Conservation (phyloP, 345 rosid species). For the Trapa bicornis region DNA sequence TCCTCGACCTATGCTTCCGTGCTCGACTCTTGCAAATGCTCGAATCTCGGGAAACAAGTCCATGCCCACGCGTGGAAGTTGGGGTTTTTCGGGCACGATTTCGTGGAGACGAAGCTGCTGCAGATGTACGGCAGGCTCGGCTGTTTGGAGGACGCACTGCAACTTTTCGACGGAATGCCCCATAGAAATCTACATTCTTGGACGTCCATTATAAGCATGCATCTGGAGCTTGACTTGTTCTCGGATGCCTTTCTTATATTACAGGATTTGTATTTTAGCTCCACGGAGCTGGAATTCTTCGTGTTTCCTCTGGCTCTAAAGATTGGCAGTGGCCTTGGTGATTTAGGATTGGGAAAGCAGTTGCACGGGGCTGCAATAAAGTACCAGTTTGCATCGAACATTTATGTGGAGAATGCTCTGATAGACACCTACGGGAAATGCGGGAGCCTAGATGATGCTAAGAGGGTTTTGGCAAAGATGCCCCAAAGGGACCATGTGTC, state of each 20-base stretch:
- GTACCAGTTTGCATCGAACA: slow-evolving; percentile 18
- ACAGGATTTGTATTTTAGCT: slow-evolving; percentile 18
- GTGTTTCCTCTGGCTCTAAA: slow-evolving; percentile 34
- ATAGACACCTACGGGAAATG: slow-evolving; percentile 48
- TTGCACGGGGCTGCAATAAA: slow-evolving; percentile 33
- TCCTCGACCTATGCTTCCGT: slow-evolving; percentile 31
- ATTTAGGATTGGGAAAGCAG: slow-evolving; percentile 28
- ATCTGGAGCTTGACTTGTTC: slow-evolving; percentile 26
- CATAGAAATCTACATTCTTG: slow-evolving; percentile 35
- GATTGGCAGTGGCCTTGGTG: slow-evolving; percentile 32
- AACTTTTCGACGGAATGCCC: slow-evolving; percentile 35
- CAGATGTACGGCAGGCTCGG: slow-evolving; percentile 34
- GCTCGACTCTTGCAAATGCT: slow-evolving; percentile 37
- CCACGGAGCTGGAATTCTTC: slow-evolving; percentile 27
- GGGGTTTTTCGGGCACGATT: slow-evolving; percentile 38
- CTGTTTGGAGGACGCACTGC: slow-evolving; percentile 21
- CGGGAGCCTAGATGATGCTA: slow-evolving; percentile 31
- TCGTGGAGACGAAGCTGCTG: slow-evolving; percentile 51
- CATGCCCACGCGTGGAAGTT: slow-evolving; percentile 34
- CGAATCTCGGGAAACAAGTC: slow-evolving; percentile 27
- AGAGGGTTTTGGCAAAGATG: slow-evolving; percentile 25
- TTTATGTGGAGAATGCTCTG: slow-evolving; percentile 37
- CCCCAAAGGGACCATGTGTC: slow-evolving; percentile 34
- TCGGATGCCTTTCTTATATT: slow-evolving; percentile 24
- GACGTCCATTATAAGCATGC: slow-evolving; percentile 35